phyloP scores from a whole-genome alignment of 768 basidiomycete species.

The Panellus pusillus region DNA sequence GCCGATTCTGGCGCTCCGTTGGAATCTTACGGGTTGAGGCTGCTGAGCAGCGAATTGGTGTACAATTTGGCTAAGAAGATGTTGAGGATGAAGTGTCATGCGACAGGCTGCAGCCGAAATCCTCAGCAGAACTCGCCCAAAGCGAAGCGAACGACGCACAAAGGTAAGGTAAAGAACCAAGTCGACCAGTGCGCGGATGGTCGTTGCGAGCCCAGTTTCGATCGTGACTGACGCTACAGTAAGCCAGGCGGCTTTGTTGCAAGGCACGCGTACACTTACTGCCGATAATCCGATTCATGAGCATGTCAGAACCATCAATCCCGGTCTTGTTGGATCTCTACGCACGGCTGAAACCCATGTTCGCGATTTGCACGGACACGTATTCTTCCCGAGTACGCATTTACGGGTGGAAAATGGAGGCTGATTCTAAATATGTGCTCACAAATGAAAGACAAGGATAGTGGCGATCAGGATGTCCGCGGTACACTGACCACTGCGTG shows the following conservation, averaged over 20 bases:
- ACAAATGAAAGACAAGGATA: no score
- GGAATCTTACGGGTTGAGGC: slow-evolving; percentile 31
- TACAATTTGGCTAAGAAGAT: slow-evolving; percentile 37
- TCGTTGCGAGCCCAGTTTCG: slow-evolving; percentile 37
- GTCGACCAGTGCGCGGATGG: slow-evolving; percentile 32
- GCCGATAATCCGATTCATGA: slow-evolving; percentile 38
- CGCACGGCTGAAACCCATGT: neutral
- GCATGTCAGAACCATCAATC: slow-evolving; percentile 34
- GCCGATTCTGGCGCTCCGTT: neutral
- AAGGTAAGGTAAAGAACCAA: slow-evolving; percentile 32
- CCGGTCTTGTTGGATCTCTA: slow-evolving; percentile 38
- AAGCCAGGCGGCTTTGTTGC: neutral
- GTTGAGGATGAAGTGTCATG: slow-evolving; percentile 35
- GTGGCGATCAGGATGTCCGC: slow-evolving; percentile 39
- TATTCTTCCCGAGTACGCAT: no score
- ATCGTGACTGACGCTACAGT: slow-evolving; percentile 32
- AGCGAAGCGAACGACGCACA: neutral
- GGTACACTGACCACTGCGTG: slow-evolving; percentile 29
- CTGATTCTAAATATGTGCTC: no score
- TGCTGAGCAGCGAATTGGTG: slow-evolving; percentile 39
- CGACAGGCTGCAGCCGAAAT: slow-evolving; percentile 6
- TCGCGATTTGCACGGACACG: neutral
- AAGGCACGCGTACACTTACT: slow-evolving; percentile 22
- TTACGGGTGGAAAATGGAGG: neutral
- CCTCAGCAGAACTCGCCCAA: no score